Conservation (phyloP, 352 stramenopile genomes). For the Phytopythium sindhum region DNA sequence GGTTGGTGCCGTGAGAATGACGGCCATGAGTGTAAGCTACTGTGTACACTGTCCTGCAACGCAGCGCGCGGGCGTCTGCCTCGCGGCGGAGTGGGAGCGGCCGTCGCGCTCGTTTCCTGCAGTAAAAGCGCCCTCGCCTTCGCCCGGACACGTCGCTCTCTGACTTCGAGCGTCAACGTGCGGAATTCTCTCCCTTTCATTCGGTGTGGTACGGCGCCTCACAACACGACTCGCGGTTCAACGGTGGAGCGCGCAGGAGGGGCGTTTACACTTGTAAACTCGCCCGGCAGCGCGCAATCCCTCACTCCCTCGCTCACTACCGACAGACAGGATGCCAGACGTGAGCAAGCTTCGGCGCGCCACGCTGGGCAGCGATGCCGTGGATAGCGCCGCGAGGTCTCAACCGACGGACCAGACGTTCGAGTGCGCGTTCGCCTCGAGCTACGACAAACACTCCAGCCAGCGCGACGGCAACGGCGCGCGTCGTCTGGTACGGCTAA, state of each 20-base stretch:
- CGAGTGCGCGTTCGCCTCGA: slow-evolving; percentile 1
- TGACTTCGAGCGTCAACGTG: background rate
- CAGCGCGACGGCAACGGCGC: background rate
- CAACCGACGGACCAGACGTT: slow-evolving; percentile 1
- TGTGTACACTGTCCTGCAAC: too few relatives aligned
- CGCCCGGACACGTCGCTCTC: background rate
- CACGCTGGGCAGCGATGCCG: background rate
- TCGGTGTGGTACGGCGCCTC: too few relatives aligned
- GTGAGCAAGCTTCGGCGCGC: background rate
- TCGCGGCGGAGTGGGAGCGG: background rate
- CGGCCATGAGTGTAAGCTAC: too few relatives aligned
- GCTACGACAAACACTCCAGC: background rate
- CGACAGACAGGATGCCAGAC: background rate
- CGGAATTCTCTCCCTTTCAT: background rate
- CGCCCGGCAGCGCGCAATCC: background rate
- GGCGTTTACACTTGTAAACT: background rate
- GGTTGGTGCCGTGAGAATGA: too few relatives aligned
- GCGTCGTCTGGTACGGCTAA: slow-evolving; percentile 30
- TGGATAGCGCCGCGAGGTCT: background rate
- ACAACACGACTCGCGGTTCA: too few relatives aligned
- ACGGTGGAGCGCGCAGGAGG: too few relatives aligned
- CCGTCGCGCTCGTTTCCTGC: background rate
- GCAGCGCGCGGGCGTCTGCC: background rate
- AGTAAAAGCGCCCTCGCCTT: background rate
- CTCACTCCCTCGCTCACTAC: background rate